These are phyloP conservation scores for Prunus mira DNA, from an alignment of 306 rosid species.

Conservation along the genomic window DNA sequence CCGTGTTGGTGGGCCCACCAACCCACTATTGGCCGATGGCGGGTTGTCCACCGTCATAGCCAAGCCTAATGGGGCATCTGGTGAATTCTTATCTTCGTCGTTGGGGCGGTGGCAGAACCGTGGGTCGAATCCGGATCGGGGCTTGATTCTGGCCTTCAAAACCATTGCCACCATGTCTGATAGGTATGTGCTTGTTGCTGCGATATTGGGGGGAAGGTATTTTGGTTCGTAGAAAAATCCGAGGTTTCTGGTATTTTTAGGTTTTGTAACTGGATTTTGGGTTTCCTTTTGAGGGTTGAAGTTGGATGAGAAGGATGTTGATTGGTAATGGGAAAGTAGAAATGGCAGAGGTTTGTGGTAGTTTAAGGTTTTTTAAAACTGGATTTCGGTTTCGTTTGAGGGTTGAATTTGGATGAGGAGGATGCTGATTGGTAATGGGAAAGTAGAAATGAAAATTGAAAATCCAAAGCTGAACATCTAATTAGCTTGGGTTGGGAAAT, in stretches of 20 bases:
- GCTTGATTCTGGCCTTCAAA: constrained; percentile 75
- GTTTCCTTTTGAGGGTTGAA: not conserved
- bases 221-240: not conserved
- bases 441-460: not conserved
- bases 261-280: constrained; percentile 1
- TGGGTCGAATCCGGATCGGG: constrained; percentile 88
- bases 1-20: constrained; percentile 90
- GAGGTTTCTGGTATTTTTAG: not conserved
- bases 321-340: not conserved
- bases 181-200: constrained; percentile 43
- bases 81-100: constrained; percentile 80
- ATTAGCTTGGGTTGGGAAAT: not conserved
- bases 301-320: not conserved
- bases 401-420: not conserved
- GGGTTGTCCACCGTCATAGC: constrained; percentile 93
- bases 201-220: not conserved
- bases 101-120: constrained; percentile 99
- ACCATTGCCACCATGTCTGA: constrained; percentile 96
- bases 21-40: constrained; percentile 79
- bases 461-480: not conserved
- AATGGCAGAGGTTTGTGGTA: not conserved
- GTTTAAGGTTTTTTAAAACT: not conserved
- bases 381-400: not conserved
- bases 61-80: constrained; percentile 76
- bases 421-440: not conserved